Base-by-base conservation (phyloP, 805 yeast species). In the Ogataea nonfermentans region DNA sequence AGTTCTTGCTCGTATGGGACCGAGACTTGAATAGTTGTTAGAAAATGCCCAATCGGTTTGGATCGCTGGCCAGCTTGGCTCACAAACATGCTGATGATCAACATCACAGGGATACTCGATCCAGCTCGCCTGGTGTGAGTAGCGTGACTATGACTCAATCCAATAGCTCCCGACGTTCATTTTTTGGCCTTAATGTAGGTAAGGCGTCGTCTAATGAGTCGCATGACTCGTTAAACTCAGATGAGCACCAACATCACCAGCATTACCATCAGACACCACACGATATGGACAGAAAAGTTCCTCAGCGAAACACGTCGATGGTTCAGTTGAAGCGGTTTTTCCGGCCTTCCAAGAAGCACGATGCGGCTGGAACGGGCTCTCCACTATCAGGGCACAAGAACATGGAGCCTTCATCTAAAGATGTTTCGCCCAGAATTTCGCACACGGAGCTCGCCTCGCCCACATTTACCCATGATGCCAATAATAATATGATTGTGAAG, bases 321-420 rank as follows among this genome's bases (percentile, higher is more conserved):
- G 81, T 75, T 16, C 89, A 82, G 49, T 64, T 83, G 59, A 83
- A 82, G 55, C 70, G 85, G 53, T 81, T 83, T 50, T 83, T 83
- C 59, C 76, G 84, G 55, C 84, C 86, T 4, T 61, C 69, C 6
- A 72, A 56, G 37, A 56, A 55, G 27, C 48, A 53, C 29, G 54
- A 49, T 25, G 32, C 40, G 23, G 38, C 32, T 11, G 49, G 52
- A 27, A 49, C 49, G 8, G 29, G 43, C 16, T n/a, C 56, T 56
- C 24, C 47, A 55, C 24, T 62, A 60, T n/a, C 40, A 53, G 36
- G 58, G 62, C 13, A 59, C 58, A 44, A 57, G 56, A 34, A 51
- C 56, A 10, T 56, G 10, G 48, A 40, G 3, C 54, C 37, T 11
- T 40, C 52, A 2, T 45, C 48, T 3, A 48, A 37, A 12, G 47